Evolutionary conservation across 1,284 basidiomycete genomes (phyloP).

Genomic region (Austropuccinia psidii): DNA sequence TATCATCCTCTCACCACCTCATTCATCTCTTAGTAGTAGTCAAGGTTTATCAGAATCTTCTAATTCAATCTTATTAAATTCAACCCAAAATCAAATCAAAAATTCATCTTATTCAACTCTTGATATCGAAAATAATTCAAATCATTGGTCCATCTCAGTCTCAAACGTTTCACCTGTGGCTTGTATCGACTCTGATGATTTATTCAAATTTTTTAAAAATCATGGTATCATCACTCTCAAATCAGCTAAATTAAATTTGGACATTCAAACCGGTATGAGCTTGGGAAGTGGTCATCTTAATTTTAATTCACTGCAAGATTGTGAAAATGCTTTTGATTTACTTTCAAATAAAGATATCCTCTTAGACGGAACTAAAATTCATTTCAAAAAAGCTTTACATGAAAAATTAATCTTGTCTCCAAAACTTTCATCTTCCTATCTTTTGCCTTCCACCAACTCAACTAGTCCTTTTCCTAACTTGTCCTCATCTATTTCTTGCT

Average conservation of each 20-base stretch:
- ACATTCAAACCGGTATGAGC: slow-evolving; percentile 30
- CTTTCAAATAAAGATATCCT: slow-evolving; percentile 15
- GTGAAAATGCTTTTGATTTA: slow-evolving; percentile 4
- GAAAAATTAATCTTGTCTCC: too few relatives aligned
- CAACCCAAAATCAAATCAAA: neutral
- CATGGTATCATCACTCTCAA: slow-evolving; percentile 10
- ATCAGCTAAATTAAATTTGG: slow-evolving; percentile 18
- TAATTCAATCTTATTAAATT: slow-evolving; percentile 4
- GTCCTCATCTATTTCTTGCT: too few relatives aligned
- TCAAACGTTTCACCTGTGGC: slow-evolving; percentile 32
- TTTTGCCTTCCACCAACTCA: too few relatives aligned
- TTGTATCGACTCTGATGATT: slow-evolving; percentile 32
- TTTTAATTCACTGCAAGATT: slow-evolving; percentile 8
- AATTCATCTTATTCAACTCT: neutral
- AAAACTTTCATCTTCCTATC: too few relatives aligned
- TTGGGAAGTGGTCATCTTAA: slow-evolving; percentile 18
- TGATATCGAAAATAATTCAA: neutral
- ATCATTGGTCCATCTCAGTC: slow-evolving; percentile 1
- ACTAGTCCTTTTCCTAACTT: too few relatives aligned
- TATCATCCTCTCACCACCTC: neutral
- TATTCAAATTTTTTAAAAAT: slow-evolving; percentile 21
- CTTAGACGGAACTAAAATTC: slow-evolving; percentile 8
- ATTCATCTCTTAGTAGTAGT: neutral
- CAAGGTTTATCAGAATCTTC: neutral
- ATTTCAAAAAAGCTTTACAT: too few relatives aligned